A percentile compares a stretch with the other conserved stretches of the same genome.
phyloP scores from a whole-genome alignment of 1,139 yeast genomes.

The Neolecta irregularis region DNA sequence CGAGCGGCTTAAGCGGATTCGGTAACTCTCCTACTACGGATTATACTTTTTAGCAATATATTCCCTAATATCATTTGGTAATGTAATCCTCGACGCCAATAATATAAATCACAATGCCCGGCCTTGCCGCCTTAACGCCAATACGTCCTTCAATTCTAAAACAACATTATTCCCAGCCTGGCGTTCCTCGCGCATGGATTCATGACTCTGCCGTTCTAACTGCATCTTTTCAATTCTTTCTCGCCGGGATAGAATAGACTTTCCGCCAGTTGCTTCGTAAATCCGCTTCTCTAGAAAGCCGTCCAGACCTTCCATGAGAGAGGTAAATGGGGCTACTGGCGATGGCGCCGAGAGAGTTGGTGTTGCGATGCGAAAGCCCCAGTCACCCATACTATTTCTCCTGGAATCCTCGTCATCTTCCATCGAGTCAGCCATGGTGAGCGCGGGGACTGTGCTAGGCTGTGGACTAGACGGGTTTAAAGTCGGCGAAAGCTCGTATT shows the following conservation, averaged over 20 bases:
- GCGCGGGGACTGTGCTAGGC: background rate
- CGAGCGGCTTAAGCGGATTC: constrained; percentile 27
- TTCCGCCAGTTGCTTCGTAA: constrained; percentile 2
- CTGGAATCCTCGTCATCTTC: background rate
- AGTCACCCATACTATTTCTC: constrained; percentile 1
- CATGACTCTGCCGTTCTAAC: constrained; percentile 1
- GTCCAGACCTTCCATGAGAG: background rate
- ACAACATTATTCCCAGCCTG: constrained; percentile 2
- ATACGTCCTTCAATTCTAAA: constrained; percentile 4
- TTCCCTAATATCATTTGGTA: background rate
- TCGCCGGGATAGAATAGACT: background rate
- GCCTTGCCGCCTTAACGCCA: constrained; percentile 1
- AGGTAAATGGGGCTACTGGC: background rate
- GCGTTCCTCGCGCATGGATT: background rate
- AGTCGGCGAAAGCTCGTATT: constrained; percentile 5
- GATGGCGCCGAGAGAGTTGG: background rate
- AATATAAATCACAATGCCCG: too few species aligned
- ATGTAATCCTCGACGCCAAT: background rate
- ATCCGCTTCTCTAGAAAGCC: constrained; percentile 2
- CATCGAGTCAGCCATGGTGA: background rate
- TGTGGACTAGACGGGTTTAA: background rate
- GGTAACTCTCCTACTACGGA: constrained; percentile 15
- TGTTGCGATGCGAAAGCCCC: background rate
- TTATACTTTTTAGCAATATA: background rate
- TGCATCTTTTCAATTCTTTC: constrained; percentile 1